Evolutionary conservation across 495 filamentous ascomycete genomes (phyloP), one percentile per base, ranked within the genome.

Genomic region (Hyaloscypha bicolor): DNA sequence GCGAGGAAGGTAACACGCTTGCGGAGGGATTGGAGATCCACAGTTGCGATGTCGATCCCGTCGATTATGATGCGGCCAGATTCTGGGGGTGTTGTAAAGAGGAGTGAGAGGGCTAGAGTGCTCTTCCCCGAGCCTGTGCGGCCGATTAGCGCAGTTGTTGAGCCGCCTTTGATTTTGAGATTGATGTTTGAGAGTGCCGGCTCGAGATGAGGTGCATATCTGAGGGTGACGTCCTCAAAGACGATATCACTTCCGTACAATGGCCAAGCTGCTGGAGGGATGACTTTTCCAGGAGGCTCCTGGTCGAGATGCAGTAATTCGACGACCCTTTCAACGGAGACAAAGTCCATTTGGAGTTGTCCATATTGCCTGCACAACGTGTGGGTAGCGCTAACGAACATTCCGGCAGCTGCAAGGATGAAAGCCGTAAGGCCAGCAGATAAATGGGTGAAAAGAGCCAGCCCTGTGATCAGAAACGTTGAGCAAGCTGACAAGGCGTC

Each of bases 341-440:
- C 92, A 68, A 94, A 94, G 70, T 93, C 88, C 91, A 96, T 94
- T 78, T 94, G 91, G 31, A 96, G 82, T 70, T 90, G 84, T 33
- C 92, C 92, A 68, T 95, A 96, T 60, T 85, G 82, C 48, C 82
- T 85, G 77, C 92, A 96, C 0, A 96, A 79, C 3, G 70, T 71
- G 72, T 95, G 91, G 0, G 92, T 94, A 14, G 88, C 81, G 12
- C 77, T 75, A 45, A 96, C 91, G 62, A 90, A 82, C 61, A 85
- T 85, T 14, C 80, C 77, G 0, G 88, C 88, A 4, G 86, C 83
- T 21, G 85, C 80, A 2, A 92, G 81, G 1, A 93, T 87, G 72
- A 96, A 96, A 11, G 91, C 92, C 2, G 90, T 88, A 22, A 92
- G 76, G 3, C 92, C 92, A 11, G 91, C 83, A 0, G 90, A 88